Base-by-base conservation (phyloP, 192 early-diverging fungal genomes). In the Coemansia brasiliensis region DNA sequence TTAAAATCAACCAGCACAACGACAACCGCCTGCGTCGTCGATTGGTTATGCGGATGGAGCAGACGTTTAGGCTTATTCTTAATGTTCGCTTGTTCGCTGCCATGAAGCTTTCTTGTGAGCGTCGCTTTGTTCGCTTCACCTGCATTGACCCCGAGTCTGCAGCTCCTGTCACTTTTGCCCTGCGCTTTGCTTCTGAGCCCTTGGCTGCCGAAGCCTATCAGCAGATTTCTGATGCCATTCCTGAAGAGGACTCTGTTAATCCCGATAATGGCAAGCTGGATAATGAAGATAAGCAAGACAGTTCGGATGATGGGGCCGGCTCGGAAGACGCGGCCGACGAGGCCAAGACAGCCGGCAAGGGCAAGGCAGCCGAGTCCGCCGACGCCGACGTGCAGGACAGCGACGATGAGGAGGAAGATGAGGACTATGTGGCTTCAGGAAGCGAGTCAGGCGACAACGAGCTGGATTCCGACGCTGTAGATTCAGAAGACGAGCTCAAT, bases 21-120 rank as follows among this genome's bases (percentile, higher is more conserved):
- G 67, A 63, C n/a, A 32, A 66, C 17, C 17, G 38, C 3, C 16
- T 11, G 12, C 51, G 50, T 13, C 41, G 55, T 11, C 69, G 74
- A 15, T 43, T 82, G 54, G 67, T 77, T n/a, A 82, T 82, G 80
- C 63, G 80, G 20, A 74, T 71, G 2, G 73, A 76, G 13, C 62
- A 67, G 43, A 69, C 70, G 12, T 74, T 67, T 55, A 43, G 67
- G 24, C 61, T 78, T 25, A 78, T 82, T 32, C 71, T 82, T 20
- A 82, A 78, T 26, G 67, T 59, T 5, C 63, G 62, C 16, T 15
- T 82, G 63, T 74, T 74, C 49, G 26, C 49, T 1, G 66, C 54
- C 4, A 70, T 82, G 67, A 68, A 65, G 58, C 40, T 67, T 15
- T 35, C 39, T 4, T 59, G 52, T 35, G 59, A 72, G 26, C 54